Conservation (phyloP, 2,329 filamentous ascomycete species). For the Basipetospora chlamydospora region DNA sequence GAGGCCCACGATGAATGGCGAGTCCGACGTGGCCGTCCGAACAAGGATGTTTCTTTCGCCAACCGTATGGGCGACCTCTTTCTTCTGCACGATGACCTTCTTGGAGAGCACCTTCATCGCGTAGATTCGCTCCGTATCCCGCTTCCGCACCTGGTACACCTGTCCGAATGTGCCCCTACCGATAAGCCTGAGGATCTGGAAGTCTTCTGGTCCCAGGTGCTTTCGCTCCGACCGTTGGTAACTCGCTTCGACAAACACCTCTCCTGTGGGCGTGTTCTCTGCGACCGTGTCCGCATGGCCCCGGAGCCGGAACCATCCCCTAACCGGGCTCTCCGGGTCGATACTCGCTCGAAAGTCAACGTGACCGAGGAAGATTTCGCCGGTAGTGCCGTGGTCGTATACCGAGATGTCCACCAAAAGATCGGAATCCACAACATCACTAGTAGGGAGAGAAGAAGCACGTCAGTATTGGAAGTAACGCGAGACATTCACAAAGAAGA, state of each 20-base stretch:
- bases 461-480: too few species aligned
- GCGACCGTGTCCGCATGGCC: slow-evolving; percentile 56
- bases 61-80: slow-evolving; percentile 93
- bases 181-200: slow-evolving; percentile 89
- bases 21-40: slow-evolving; percentile 87
- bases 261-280: slow-evolving; percentile 67
- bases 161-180: slow-evolving; percentile 97
- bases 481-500: neutral
- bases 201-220: slow-evolving; percentile 88
- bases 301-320: slow-evolving; percentile 74
- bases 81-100: slow-evolving; percentile 99
- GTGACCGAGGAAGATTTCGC: slow-evolving; percentile 76
- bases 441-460: slow-evolving; percentile 20
- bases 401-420: slow-evolving; percentile 86
- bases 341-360: slow-evolving; percentile 60
- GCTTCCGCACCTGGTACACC: slow-evolving; percentile 96
- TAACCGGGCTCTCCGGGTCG: slow-evolving; percentile 55
- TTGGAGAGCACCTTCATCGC: slow-evolving; percentile 99
- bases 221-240: slow-evolving; percentile 83
- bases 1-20: slow-evolving; percentile 91
- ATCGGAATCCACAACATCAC: slow-evolving; percentile 85
- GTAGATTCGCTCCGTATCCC: slow-evolving; percentile 89
- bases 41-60: slow-evolving; percentile 96
- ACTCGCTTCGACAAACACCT: slow-evolving; percentile 73
- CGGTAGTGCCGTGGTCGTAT: slow-evolving; percentile 66